Evolutionary conservation across 148 eudicot genomes (phyloP), one percentile per base, ranked within the genome.

Genomic region (Dysphania ambrosioides): DNA sequence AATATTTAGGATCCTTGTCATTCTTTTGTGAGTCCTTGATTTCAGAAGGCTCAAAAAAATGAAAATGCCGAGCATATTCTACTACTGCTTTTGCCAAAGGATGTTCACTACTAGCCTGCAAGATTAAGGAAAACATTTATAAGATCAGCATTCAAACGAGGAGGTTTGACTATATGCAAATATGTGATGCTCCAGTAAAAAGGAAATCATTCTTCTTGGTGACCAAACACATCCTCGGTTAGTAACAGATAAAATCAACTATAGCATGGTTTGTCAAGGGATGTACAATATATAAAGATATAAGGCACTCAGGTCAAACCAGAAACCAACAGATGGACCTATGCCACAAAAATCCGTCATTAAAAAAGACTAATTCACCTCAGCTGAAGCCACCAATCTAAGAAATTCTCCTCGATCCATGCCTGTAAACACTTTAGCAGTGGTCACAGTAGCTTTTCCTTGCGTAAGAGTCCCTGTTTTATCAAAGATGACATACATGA

Each of bases 391-490:
- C 62, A 95, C 98, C 86, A 95, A 77, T 62, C 85, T 92, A 31
- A 95, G 88, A 79, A 95, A 95, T 70, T 92, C 89, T 75, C 96
- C 98, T 72, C 91, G 93, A 76, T 90, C 91, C 97, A 92, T 92
- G 83, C 80, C 89, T 35, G 85, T 80, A 76, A 90, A 90, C 59
- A 89, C 84, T 86, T 82, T 95, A 61, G 88, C 90, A 81, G 87
- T 79, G 56, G 97, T 88, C 32, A 95, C 97, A 19, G 86, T 78
- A 56, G 98, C 98, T 83, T 95, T 95, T 67, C 97, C 97, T 77
- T 95, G 97, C 62, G 98, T 95, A 72, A 95, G 83, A 51, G 98
- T 95, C 51, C 98, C 98, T 38, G 98, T 95, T 84, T 95, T 95
- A 79, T 95, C 98, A 81, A 95, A 95, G 51, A 92, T 73, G 69